Evolutionary conservation across 495 filamentous ascomycete genomes (phyloP), one percentile per base, ranked within the genome.

Genomic region (Neurospora terricola): DNA sequence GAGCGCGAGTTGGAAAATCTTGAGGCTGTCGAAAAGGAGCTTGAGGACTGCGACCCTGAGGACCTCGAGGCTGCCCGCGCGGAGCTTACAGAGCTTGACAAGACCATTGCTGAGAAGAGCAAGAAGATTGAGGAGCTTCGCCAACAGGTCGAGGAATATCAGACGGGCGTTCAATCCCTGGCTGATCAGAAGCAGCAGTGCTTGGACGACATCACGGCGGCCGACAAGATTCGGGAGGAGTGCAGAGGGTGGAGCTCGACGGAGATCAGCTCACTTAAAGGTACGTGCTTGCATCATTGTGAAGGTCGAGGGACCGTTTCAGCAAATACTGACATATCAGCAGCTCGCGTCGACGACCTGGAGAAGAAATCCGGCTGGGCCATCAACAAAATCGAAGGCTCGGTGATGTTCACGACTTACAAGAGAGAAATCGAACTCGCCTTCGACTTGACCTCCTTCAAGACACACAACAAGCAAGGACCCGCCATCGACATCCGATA

Each of bases 231-330:
- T 42, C 89, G 91, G 74, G 93, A 97, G 79, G 90, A 96, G 76
- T 97, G 91, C 79, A 88, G 94, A 21, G 94, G 96, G 27, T 97
- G 94, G 92, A 96, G 90, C 73, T 86, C 90, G 38, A 87, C 84
- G 21, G 96, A 98, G 79, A 91, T 98, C 71, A 84, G 81, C 70
- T 85, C 85, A 34, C 83, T 95, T 9, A 93, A 94, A 85, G 86
- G 91, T 93, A 82, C 77, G 86, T 76, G 40, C 12, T 36, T 18
- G 2, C 54, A 30, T 30, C 23, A 16, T 30, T 8, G 54, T 66
- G 27, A 1, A 4, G 7, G 6, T 34, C 27, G 6, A 9, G 23
- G 5, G 2, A 10, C 40, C 68, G 54, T 70, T 71, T 23, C 1
- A 16, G 48, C 27, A 66, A 1, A 66, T 66, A 34, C 54, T 66